phyloP scores from a whole-genome alignment of 495 filamentous ascomycete species.

The Penicillium dipodomyicola region DNA sequence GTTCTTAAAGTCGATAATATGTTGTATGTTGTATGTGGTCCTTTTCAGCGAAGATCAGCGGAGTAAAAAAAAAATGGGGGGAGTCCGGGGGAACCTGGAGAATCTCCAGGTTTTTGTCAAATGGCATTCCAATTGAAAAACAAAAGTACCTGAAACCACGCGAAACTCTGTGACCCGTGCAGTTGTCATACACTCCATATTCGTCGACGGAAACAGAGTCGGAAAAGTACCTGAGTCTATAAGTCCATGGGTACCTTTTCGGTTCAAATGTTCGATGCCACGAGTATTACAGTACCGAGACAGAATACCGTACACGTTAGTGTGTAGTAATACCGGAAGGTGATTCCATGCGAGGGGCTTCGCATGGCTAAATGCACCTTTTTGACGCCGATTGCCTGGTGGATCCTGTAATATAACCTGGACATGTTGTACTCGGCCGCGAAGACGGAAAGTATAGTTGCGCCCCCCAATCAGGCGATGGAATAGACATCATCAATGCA shows the following conservation, averaged over 20 bases:
- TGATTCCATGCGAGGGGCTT: neutral
- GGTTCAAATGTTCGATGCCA: neutral
- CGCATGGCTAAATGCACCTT: neutral
- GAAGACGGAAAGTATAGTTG: neutral
- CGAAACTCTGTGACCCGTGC: neutral
- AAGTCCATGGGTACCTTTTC: neutral
- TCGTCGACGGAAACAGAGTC: neutral
- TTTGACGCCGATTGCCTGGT: neutral
- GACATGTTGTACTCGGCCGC: neutral
- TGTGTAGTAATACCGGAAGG: neutral
- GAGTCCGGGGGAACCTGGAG: neutral
- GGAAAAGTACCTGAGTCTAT: neutral
- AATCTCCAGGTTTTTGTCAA: neutral
- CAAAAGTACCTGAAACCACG: neutral
- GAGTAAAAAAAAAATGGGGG: neutral
- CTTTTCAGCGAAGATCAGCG: neutral
- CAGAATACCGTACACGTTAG: neutral
- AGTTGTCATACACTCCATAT: neutral
- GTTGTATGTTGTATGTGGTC: neutral
- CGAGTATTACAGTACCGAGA: neutral
- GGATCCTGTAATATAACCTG: neutral
- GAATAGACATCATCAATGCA: slow-evolving; percentile 11
- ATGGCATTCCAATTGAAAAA: neutral
- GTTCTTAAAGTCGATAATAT: neutral
- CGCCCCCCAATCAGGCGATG: neutral